These are phyloP conservation scores for Cryptosporidium tyzzeri DNA, from an alignment of 169 alveolate genomes.

Conservation along the genomic window DNA sequence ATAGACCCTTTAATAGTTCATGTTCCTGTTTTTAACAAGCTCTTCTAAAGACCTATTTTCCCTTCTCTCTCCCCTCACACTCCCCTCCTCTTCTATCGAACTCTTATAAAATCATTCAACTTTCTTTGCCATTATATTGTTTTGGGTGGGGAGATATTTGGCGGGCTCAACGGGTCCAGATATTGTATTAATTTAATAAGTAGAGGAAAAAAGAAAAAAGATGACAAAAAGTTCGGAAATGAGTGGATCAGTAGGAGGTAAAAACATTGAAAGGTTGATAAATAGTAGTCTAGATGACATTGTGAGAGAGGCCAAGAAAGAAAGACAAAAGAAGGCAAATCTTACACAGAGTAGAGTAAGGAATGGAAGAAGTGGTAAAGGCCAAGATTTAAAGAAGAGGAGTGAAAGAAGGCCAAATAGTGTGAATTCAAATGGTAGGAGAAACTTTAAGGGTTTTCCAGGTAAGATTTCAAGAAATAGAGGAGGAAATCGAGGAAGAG, in stretches of 20 bases:
- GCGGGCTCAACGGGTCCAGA: neutral
- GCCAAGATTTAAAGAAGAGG: neutral
- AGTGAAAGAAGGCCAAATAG: neutral
- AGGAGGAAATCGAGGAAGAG: conserved; percentile 10
- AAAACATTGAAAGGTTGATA: conserved; percentile 33
- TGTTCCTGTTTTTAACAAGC: neutral
- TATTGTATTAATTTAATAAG: neutral
- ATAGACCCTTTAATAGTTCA: neutral
- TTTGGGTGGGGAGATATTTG: conserved; percentile 11
- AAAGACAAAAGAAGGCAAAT: conserved; percentile 7
- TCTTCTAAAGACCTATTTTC: neutral
- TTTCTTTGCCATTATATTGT: neutral
- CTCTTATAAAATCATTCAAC: neutral
- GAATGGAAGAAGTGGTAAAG: neutral
- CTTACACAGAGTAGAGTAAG: neutral
- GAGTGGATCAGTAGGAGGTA: neutral
- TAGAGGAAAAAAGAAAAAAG: neutral
- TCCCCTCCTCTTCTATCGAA: neutral
- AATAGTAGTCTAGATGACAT: conserved; percentile 63
- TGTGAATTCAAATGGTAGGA: neutral
- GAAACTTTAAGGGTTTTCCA: conserved; percentile 8
- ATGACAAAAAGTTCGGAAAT: conserved; percentile 4
- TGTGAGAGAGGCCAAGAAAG: conserved; percentile 32
- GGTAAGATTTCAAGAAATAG: neutral
- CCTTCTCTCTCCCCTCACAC: neutral